A percentile compares a stretch with the other conserved stretches of the same genome.
Evolutionary conservation across 371 early-diverging fungal genomes (phyloP).

Genomic region (Neoconidiobolus thromboides): DNA sequence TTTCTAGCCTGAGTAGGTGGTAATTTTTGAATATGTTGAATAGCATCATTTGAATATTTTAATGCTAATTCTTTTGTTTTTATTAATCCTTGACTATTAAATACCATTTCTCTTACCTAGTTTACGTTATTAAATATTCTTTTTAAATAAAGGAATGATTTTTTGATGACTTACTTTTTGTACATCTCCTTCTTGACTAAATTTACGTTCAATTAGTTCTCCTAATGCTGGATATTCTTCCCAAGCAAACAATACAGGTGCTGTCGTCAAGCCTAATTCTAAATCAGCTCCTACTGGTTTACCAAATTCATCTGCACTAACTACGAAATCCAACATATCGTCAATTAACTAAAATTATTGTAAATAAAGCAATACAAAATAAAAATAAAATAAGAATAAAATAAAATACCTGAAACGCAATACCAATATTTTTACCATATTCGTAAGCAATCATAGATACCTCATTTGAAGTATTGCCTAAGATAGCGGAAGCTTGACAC

Average conservation of each 20-base stretch:
- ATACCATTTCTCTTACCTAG: constrained; percentile 44
- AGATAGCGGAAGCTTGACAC: constrained; percentile 67
- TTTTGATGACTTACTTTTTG: constrained; percentile 20
- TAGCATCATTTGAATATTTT: constrained; percentile 33
- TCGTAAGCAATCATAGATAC: constrained; percentile 53
- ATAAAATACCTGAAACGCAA: constrained; percentile 71
- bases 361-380: not conserved
- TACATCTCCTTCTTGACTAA: constrained; percentile 39
- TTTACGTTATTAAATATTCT: not conserved
- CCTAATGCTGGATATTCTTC: constrained; percentile 71
- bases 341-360: constrained; percentile 44
- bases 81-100: constrained; percentile 42
- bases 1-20: constrained; percentile 46
- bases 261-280: constrained; percentile 73
- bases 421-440: constrained; percentile 75
- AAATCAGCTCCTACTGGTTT: constrained; percentile 81
- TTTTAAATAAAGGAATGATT: not conserved
- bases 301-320: constrained; percentile 55
- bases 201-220: constrained; percentile 69
- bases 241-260: constrained; percentile 84
- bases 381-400: not conserved
- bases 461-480: constrained; percentile 55
- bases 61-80: constrained; percentile 36
- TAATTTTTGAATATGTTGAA: constrained; percentile 27
- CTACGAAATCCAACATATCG: constrained; percentile 83